A percentile compares a stretch with the other conserved stretches of the same genome.
These are phyloP conservation scores for Xylariaceae sp. DNA, from an alignment of 2,329 filamentous ascomycete species.

Conservation along the genomic window DNA sequence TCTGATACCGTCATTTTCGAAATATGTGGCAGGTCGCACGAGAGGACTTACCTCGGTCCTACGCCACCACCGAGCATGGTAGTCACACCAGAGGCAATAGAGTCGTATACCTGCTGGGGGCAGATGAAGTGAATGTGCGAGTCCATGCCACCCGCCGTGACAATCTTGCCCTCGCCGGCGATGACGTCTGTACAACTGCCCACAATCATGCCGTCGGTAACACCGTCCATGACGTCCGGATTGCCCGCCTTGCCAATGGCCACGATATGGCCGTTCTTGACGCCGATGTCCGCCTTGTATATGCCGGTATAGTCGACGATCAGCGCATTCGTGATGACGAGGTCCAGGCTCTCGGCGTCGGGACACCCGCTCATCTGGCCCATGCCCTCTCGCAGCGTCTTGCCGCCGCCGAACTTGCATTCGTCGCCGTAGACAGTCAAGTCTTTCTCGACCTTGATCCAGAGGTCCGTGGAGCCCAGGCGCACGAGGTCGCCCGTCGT, in stretches of 20 bases:
- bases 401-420: slow-evolving; percentile 91
- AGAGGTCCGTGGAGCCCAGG: slow-evolving; percentile 78
- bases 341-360: slow-evolving; percentile 69
- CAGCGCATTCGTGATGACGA: slow-evolving; percentile 83
- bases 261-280: slow-evolving; percentile 80
- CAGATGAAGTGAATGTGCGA: slow-evolving; percentile 93
- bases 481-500: slow-evolving; percentile 82
- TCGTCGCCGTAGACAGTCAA: slow-evolving; percentile 83
- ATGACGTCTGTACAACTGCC: slow-evolving; percentile 89
- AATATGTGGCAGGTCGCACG: too few species aligned
- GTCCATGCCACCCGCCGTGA: slow-evolving; percentile 87
- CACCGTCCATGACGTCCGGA: slow-evolving; percentile 92
- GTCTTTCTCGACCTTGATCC: slow-evolving; percentile 86
- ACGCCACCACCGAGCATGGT: slow-evolving; percentile 88
- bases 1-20: too few species aligned
- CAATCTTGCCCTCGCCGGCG: slow-evolving; percentile 81
- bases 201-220: slow-evolving; percentile 71
- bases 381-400: slow-evolving; percentile 92
- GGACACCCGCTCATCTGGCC: slow-evolving; percentile 77
- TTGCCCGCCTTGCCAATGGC: slow-evolving; percentile 94
- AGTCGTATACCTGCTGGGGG: slow-evolving; percentile 82
- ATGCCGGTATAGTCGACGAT: slow-evolving; percentile 90
- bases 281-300: slow-evolving; percentile 93
- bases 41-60: slow-evolving; percentile 62
- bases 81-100: slow-evolving; percentile 79